Conservation (phyloP, 805 yeast genomes). For the Wickerhamomyces tratensis region DNA sequence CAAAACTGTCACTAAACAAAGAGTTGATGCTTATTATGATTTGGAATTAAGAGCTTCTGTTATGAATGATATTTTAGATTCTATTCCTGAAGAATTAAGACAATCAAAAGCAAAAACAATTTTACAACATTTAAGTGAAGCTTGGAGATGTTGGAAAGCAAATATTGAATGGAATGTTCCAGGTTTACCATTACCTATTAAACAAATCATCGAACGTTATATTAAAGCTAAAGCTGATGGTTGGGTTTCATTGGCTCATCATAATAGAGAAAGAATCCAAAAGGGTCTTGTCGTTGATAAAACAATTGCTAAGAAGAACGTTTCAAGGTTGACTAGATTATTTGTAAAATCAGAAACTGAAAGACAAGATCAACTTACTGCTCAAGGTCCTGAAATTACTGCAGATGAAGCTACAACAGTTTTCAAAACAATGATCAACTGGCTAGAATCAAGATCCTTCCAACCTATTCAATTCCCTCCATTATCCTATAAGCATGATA, state of each 20-base stretch:
- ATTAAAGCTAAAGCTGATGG: conserved; percentile 95
- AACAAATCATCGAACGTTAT: conserved; percentile 76
- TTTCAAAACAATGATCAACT: conserved; percentile 79
- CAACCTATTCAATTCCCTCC: conserved; percentile 93
- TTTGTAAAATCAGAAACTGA: conserved; percentile 93
- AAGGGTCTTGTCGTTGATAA: conserved; percentile 92
- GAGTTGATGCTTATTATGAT: conserved; percentile 92
- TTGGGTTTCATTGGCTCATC: conserved; percentile 90
- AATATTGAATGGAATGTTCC: conserved; percentile 97
- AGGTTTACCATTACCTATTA: conserved; percentile 88
- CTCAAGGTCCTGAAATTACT: conserved; percentile 78
- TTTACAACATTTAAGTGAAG: conserved; percentile 90
- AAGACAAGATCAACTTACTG: conserved; percentile 68
- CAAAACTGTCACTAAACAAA: conserved; percentile 89
- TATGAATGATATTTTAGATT: conserved; percentile 90
- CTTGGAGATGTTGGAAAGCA: conserved; percentile 99
- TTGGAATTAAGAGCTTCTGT: conserved; percentile 89
- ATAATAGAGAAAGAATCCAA: conserved; percentile 80
- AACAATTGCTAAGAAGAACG: conserved; percentile 85
- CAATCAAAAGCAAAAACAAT: conserved; percentile 82
- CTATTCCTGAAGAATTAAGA: conserved; percentile 92
- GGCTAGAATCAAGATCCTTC: conserved; percentile 81
- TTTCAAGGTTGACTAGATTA: conserved; percentile 83
- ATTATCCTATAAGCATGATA: conserved; percentile 82
- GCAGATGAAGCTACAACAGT: conserved; percentile 85